These are phyloP conservation scores for Saccharomycopsis javanensis DNA, from an alignment of 805 yeast species.

Conservation along the genomic window DNA sequence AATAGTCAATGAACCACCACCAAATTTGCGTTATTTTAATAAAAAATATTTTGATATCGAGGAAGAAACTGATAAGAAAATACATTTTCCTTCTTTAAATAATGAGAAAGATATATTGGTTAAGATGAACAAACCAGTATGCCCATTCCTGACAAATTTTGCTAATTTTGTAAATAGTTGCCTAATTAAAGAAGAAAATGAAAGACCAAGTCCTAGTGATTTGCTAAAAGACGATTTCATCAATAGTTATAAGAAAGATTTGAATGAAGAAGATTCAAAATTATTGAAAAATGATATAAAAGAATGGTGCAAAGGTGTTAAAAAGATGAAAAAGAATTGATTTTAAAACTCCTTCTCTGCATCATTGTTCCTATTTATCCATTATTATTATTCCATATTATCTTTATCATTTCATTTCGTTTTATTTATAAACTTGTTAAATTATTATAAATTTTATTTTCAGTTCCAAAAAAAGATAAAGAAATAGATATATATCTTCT, in stretches of 20 bases:
- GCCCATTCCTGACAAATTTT: constrained; percentile 37
- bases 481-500: background rate
- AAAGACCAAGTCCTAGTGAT: constrained; percentile 66
- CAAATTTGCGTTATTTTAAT: constrained; percentile 43
- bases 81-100: constrained; percentile 14
- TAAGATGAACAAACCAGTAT: constrained; percentile 9
- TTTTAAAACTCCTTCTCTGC: background rate
- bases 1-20: constrained; percentile 90
- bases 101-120: background rate
- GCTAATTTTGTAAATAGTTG: constrained; percentile 67
- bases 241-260: constrained; percentile 25
- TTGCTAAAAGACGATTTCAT: constrained; percentile 35
- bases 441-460: background rate
- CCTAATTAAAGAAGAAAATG: constrained; percentile 55
- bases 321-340: constrained; percentile 18
- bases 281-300: constrained; percentile 26
- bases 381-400: background rate
- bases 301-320: constrained; percentile 34
- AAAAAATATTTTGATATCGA: constrained; percentile 28
- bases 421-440: background rate
- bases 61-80: constrained; percentile 3
- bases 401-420: background rate
- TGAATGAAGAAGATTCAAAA: constrained; percentile 25
- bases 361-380: background rate
- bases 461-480: too few species aligned